phyloP scores from a whole-genome alignment of 306 rosid species.

The Trichosanthes truncata region DNA sequence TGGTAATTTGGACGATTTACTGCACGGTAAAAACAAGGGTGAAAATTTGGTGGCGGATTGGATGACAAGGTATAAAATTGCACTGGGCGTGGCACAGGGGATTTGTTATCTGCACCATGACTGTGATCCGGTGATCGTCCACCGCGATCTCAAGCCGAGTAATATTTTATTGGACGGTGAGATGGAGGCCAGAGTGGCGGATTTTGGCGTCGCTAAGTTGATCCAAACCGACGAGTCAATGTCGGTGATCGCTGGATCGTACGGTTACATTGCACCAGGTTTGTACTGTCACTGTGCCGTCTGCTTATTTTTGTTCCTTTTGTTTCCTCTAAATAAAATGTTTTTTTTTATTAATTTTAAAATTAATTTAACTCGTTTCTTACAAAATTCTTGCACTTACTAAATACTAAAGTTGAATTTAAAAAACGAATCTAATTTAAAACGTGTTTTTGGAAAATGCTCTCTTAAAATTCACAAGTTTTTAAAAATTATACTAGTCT shows the following conservation, averaged over 20 bases:
- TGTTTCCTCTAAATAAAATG: background rate
- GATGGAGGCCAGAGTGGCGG: conserved; percentile 93
- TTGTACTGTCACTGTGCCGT: background rate
- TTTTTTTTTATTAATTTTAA: background rate
- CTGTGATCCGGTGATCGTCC: conserved; percentile 82
- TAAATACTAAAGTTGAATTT: no score
- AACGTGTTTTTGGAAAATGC: background rate
- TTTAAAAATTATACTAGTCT: background rate
- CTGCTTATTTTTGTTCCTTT: background rate
- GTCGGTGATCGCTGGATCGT: conserved; percentile 96
- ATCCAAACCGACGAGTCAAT: conserved; percentile 75
- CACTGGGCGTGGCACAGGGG: conserved; percentile 91
- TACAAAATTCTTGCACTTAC: no score
- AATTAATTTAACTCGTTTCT: no score
- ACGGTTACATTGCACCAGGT: conserved; percentile 99
- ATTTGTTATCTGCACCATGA: conserved; percentile 95
- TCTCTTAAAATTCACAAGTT: background rate
- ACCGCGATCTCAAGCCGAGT: conserved; percentile 86
- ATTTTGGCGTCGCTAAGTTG: conserved; percentile 88
- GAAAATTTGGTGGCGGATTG: conserved; percentile 70
- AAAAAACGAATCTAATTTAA: no score
- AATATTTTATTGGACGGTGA: conserved; percentile 73
- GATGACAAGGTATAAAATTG: conserved; percentile 75
- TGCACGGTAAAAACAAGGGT: conserved; percentile 64
- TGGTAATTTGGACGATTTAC: conserved; percentile 67